Conservation (phyloP, 148 eudicot genomes). For the Rhododendron ovatum region DNA sequence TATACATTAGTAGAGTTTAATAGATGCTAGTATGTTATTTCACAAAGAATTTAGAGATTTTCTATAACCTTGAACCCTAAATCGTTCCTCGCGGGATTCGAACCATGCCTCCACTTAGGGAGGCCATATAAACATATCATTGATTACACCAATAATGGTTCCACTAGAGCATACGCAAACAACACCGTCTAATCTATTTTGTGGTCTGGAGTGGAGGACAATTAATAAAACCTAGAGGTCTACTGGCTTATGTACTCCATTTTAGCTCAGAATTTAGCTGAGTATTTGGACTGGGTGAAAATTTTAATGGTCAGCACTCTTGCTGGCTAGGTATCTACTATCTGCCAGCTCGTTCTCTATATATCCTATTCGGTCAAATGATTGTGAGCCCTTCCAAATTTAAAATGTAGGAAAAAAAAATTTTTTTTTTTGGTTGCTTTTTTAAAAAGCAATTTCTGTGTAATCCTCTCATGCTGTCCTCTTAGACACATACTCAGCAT, state of each 20-base stretch:
- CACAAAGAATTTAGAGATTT: no score
- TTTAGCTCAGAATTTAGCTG: not conserved
- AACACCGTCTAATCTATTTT: not conserved
- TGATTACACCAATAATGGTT: not conserved
- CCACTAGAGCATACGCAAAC: not conserved
- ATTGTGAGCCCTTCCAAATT: not conserved
- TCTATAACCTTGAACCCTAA: no score
- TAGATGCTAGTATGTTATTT: no score
- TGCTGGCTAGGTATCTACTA: not conserved
- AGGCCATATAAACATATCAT: no score
- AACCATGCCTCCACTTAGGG: no score
- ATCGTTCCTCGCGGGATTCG: no score
- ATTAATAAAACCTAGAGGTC: not conserved
- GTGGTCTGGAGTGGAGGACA: not conserved
- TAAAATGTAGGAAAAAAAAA: not conserved
- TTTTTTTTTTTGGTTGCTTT: not conserved
- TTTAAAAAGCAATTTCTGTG: not conserved
- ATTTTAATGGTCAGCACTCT: not conserved
- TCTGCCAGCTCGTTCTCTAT: not conserved
- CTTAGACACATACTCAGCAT: constrained; percentile 10
- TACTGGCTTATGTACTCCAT: not conserved
- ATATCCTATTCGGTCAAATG: not conserved
- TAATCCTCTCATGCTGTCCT: not conserved
- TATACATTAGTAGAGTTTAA: no score
- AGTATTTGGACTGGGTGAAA: not conserved